Percentiles rank a stretch among this genome's conserved stretches.
Conservation (phyloP, 768 basidiomycete species). For the Psilocybe sp. region DNA sequence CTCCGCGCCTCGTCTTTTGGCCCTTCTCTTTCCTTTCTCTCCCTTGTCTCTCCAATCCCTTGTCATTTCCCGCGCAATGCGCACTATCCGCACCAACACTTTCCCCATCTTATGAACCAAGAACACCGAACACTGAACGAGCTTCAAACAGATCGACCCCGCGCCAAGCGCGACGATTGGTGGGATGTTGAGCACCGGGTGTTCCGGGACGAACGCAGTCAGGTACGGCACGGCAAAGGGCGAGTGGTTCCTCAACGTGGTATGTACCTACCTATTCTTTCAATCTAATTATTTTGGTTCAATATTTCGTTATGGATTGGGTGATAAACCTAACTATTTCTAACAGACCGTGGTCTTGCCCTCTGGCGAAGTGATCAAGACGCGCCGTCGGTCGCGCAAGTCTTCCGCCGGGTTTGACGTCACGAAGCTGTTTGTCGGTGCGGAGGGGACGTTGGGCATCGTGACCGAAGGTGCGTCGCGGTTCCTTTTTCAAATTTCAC, state of each 20-base stretch:
- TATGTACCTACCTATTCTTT: conserved; percentile 23
- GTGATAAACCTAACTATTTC: too few species aligned
- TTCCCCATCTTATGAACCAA: too few species aligned
- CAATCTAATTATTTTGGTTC: neutral
- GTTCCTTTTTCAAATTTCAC: too few species aligned
- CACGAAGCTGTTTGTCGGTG: conserved; percentile 86
- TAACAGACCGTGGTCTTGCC: conserved; percentile 91
- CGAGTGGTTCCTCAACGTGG: conserved; percentile 88
- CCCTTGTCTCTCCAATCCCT: too few species aligned
- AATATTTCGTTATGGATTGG: too few species aligned
- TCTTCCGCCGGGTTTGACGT: conserved; percentile 86
- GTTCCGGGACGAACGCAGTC: conserved; percentile 83
- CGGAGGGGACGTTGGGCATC: conserved; percentile 78
- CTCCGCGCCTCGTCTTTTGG: too few species aligned
- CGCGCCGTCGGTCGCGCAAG: conserved; percentile 73
- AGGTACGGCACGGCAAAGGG: conserved; percentile 87
- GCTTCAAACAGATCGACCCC: conserved; percentile 57
- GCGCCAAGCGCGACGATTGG: conserved; percentile 81
- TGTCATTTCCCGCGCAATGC: too few species aligned
- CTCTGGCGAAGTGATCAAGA: conserved; percentile 88
- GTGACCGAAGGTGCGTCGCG: conserved; percentile 68
- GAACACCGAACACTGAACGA: neutral
- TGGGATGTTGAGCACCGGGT: conserved; percentile 85
- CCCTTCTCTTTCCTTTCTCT: too few species aligned
- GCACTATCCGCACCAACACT: too few species aligned